These are phyloP conservation scores for Dactylella cylindrospora DNA, from an alignment of 2,329 filamentous ascomycete genomes.

Conservation along the genomic window DNA sequence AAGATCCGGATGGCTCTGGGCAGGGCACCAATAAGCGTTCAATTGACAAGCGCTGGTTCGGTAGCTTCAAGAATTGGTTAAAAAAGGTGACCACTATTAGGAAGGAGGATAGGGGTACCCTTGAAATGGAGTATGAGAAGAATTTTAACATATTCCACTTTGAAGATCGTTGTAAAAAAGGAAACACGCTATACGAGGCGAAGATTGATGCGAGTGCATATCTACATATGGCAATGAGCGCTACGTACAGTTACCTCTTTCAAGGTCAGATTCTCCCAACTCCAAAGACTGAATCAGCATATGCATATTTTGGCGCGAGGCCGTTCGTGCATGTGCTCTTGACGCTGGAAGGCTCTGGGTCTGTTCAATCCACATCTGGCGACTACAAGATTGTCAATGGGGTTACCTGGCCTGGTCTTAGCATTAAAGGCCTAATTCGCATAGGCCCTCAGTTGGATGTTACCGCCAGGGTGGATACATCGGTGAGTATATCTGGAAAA, in stretches of 20 bases:
- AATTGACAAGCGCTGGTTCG: not conserved
- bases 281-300: conserved; percentile 15
- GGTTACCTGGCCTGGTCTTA: conserved; percentile 10
- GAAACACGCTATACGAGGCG: conserved; percentile 8
- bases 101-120: conserved; percentile 2
- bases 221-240: conserved; percentile 20
- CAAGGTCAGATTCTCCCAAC: conserved; percentile 17
- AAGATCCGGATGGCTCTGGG: conserved; percentile 3
- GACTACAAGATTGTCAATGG: conserved; percentile 16
- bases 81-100: conserved; percentile 17
- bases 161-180: conserved; percentile 19
- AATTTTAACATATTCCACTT: conserved; percentile 16
- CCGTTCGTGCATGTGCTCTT: conserved; percentile 13
- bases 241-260: conserved; percentile 13
- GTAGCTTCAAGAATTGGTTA: conserved; percentile 1
- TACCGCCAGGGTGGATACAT: conserved; percentile 10
- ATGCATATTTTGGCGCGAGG: conserved; percentile 9
- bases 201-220: conserved; percentile 13
- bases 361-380: conserved; percentile 11
- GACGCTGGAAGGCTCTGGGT: conserved; percentile 11
- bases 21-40: not conserved
- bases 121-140: conserved; percentile 21
- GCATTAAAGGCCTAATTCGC: conserved; percentile 15
- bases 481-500: conserved; percentile 16
- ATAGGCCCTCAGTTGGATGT: conserved; percentile 12